A percentile compares a stretch with the other conserved stretches of the same genome.
Conservation (phyloP, 176 grass and related monocot species). For the Triticum aestivum region DNA sequence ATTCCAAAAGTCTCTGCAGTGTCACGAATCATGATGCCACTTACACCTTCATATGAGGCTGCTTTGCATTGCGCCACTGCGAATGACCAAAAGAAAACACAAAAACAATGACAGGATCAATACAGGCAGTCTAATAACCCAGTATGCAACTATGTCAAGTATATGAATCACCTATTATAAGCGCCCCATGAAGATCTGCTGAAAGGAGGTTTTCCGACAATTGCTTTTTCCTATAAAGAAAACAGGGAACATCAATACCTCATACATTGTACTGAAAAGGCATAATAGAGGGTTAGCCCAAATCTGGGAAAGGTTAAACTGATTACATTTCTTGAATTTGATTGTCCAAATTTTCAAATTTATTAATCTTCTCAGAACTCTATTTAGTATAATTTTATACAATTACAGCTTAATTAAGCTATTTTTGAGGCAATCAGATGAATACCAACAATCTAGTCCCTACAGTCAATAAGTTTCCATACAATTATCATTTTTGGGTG, state of each 20-base stretch:
- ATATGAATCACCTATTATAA: conserved; percentile 60
- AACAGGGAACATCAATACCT: conserved; percentile 24
- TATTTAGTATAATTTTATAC: not conserved
- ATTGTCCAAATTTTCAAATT: not conserved
- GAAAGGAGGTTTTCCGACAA: conserved; percentile 63
- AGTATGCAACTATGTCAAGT: not conserved
- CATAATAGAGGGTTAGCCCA: not conserved
- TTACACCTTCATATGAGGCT: conserved; percentile 52
- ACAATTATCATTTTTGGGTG: not conserved
- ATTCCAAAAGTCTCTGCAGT: conserved; percentile 92
- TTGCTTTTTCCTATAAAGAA: conserved; percentile 60
- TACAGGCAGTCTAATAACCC: conserved; percentile 16
- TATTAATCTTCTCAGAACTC: not conserved
- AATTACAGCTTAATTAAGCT: not conserved
- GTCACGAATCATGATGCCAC: conserved; percentile 81
- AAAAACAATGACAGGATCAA: not conserved
- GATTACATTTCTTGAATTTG: not conserved
- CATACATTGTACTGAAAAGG: not conserved
- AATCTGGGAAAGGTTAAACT: not conserved
- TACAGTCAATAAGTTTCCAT: not conserved
- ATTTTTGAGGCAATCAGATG: not conserved
- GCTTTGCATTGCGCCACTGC: conserved; percentile 77
- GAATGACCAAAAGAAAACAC: conserved; percentile 4
- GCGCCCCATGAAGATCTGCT: conserved; percentile 84
- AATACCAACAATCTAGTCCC: not conserved